Evolutionary conservation across 306 rosid species (phyloP).

Genomic region (Oemleria cerasiformis): DNA sequence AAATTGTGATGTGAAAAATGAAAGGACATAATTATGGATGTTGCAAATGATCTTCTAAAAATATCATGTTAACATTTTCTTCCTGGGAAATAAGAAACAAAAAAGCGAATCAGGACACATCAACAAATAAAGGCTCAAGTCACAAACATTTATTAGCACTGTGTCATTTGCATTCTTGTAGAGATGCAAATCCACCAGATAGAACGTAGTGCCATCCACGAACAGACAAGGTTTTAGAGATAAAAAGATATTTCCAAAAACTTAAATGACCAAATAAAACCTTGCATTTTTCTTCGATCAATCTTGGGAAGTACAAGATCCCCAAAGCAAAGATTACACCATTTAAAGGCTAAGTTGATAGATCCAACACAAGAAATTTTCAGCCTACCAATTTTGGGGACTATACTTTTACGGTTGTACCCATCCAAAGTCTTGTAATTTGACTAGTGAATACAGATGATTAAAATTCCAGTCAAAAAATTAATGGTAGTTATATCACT

Average conservation of each 20-base stretch:
- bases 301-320: neutral
- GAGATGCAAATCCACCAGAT: neutral
- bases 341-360: neutral
- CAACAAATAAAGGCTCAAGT: neutral
- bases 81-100: neutral
- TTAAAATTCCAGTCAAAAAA: neutral
- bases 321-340: neutral
- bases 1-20: neutral
- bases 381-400: neutral
- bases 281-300: slow-evolving; percentile 9
- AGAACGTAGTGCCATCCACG: neutral
- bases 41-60: neutral
- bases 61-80: neutral
- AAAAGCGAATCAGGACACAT: neutral
- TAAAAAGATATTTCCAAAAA: neutral
- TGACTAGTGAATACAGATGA: neutral
- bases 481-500: neutral
- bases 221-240: neutral
- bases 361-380: neutral
- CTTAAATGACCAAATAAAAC: slow-evolving; percentile 1
- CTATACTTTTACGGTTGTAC: neutral
- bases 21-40: neutral
- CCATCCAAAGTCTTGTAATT: neutral
- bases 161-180: neutral
- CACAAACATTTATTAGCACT: neutral